phyloP scores from a whole-genome alignment of 208 protist species.

The Tetramitus jugosus region DNA sequence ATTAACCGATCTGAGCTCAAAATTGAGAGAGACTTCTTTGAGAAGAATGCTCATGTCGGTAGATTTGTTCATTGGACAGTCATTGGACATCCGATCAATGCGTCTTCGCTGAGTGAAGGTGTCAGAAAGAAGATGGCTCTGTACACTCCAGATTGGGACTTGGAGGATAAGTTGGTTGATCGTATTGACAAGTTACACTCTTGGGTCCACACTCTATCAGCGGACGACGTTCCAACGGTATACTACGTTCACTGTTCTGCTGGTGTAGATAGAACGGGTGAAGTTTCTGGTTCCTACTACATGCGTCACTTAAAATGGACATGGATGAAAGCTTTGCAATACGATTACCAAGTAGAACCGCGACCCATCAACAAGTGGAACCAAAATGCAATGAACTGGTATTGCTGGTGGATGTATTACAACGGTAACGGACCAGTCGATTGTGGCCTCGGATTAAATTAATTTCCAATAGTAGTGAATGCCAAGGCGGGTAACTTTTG shows the following conservation, averaged over 20 bases:
- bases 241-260: background rate
- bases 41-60: background rate
- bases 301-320: background rate
- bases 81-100: background rate
- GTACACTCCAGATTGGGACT: background rate
- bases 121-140: background rate
- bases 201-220: background rate
- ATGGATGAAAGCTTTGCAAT: background rate
- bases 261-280: background rate
- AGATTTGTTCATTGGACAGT: background rate
- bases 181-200: background rate
- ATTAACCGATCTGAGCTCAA: background rate
- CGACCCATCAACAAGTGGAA: too few species aligned
- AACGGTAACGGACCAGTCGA: too few species aligned
- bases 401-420: too few species aligned
- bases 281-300: background rate
- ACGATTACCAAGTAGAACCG: background rate
- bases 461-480: too few species aligned
- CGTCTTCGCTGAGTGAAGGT: background rate
- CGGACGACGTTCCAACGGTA: background rate
- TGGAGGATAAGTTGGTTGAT: background rate
- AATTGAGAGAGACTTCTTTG: background rate
- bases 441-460: too few species aligned
- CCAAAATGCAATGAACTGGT: too few species aligned
- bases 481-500: too few species aligned